Base-by-base conservation (phyloP, 208 protist species). In the Trypanosoma avium region DNA sequence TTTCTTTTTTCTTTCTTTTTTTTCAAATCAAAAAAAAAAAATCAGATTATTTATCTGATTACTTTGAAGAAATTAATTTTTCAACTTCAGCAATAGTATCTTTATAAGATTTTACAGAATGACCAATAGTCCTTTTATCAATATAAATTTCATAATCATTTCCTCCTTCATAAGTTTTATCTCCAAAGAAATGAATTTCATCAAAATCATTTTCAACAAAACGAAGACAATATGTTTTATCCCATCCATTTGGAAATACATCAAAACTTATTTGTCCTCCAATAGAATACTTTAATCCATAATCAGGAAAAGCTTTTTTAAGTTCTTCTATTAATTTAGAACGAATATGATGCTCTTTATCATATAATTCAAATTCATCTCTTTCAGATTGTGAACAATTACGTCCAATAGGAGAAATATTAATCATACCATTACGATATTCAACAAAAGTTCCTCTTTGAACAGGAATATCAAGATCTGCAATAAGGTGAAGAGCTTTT, bases 91-190 rank as follows among this genome's bases (percentile, higher is more conserved):
- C 66, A 46, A 98, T 96, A 7, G 98, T 99, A 65, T 99, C 97
- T 21, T 98, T 90, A 69, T 96, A 98, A 10, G 63, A 90, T 33
- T 70, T 95, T 35, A 99, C 98, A 21, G 84, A 82, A 74, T 99
- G 96, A 36, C 98, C 97, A 33, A 96, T 87, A 5, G 92, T 94
- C 45, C 83, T 70, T 24, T 75, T 59, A 75, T 98, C 74, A 1
- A 45, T 67, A 76, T 90, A 99, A 64, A 99, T 99, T 81, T 99
- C 99, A 76, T 99, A 98, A 86, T 99, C 99, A 88, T 99, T 99
- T 26, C 98, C 99, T 57, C 99, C 99, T 62, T 91, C 52, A 33
- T 62, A 70, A 5, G 98, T 99, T 86, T 99, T 99, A 77, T 99
- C 99, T 38, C 99, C 99, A 77, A 99, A 99, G 81, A 99, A 99